phyloP scores from a whole-genome alignment of 2,329 filamentous ascomycete genomes.

The Fusarium falciforme region DNA sequence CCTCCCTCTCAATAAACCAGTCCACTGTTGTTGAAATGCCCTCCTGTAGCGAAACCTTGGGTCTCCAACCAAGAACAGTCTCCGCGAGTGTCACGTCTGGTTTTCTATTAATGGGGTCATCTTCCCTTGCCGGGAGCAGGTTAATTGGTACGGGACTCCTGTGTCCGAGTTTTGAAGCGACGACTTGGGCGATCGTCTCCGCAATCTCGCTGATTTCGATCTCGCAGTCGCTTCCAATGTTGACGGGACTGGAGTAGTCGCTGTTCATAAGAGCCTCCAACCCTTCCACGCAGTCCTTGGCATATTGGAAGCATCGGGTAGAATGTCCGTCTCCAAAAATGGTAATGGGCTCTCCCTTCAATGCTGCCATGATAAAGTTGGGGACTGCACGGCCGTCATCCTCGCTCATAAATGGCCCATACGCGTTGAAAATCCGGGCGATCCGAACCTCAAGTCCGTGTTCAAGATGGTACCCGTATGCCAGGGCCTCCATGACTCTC shows the following conservation, averaged over 20 bases:
- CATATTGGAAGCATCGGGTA: conserved; percentile 30
- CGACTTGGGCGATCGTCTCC: conserved; percentile 19
- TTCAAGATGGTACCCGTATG: conserved; percentile 42
- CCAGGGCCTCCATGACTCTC: conserved; percentile 51
- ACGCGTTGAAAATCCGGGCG: conserved; percentile 36
- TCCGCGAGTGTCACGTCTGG: conserved; percentile 28
- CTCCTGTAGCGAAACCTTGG: conserved; percentile 18
- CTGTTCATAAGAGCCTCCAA: conserved; percentile 34
- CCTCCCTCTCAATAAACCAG: conserved; percentile 31
- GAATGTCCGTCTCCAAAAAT: conserved; percentile 34
- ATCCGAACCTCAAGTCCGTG: conserved; percentile 39
- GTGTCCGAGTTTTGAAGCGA: conserved; percentile 21
- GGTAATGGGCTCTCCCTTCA: conserved; percentile 24
- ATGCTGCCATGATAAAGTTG: conserved; percentile 34
- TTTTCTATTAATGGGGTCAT: conserved; percentile 28
- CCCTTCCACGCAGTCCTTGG: conserved; percentile 18
- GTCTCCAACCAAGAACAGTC: conserved; percentile 23
- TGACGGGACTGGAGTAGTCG: conserved; percentile 23
- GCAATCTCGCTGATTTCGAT: conserved; percentile 31
- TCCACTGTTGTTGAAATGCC: conserved; percentile 29
- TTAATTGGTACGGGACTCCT: conserved; percentile 9
- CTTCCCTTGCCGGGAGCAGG: conserved; percentile 25
- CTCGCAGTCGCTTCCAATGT: conserved; percentile 34
- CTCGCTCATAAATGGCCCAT: conserved; percentile 25
- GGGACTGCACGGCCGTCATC: conserved; percentile 31